Evolutionary conservation across 2,329 filamentous ascomycete genomes (phyloP).

Genomic region (Fusarium buharicum): DNA sequence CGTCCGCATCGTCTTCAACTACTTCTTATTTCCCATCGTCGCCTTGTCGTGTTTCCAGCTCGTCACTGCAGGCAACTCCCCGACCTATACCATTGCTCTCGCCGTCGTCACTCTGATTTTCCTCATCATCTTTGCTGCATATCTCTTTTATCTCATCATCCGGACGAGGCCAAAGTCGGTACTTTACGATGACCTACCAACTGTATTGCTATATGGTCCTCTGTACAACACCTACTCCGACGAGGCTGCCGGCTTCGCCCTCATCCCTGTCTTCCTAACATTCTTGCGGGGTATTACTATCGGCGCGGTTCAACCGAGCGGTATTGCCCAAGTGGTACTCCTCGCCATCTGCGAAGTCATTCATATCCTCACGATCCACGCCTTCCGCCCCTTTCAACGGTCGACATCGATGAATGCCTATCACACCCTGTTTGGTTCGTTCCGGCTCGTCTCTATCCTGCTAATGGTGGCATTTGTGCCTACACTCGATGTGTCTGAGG

Average conservation of each 20-base stretch:
- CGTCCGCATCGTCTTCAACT: constrained; percentile 90
- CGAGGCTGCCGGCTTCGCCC: constrained; percentile 87
- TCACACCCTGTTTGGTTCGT: constrained; percentile 82
- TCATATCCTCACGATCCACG: constrained; percentile 84
- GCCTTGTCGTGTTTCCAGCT: constrained; percentile 92
- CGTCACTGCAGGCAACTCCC: constrained; percentile 75
- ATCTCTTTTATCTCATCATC: constrained; percentile 84
- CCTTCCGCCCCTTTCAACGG: constrained; percentile 88
- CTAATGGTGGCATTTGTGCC: constrained; percentile 87
- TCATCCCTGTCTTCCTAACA: constrained; percentile 86
- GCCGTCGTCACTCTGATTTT: constrained; percentile 79
- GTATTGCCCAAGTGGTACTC: constrained; percentile 91
- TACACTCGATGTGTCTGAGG: constrained; percentile 79
- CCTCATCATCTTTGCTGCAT: constrained; percentile 77
- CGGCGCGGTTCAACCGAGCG: constrained; percentile 90
- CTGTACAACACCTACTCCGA: constrained; percentile 98
- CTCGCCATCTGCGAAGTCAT: constrained; percentile 95
- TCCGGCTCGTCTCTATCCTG: constrained; percentile 80
- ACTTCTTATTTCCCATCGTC: constrained; percentile 87
- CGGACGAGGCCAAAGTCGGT: constrained; percentile 84
- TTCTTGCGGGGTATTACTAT: constrained; percentile 89
- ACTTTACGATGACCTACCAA: constrained; percentile 92
- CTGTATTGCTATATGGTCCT: constrained; percentile 88
- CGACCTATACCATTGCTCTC: constrained; percentile 75
- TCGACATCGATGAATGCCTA: constrained; percentile 98